Evolutionary conservation across 2,329 filamentous ascomycete genomes (phyloP).

Genomic region (Paraphaeosphaeria minitans): DNA sequence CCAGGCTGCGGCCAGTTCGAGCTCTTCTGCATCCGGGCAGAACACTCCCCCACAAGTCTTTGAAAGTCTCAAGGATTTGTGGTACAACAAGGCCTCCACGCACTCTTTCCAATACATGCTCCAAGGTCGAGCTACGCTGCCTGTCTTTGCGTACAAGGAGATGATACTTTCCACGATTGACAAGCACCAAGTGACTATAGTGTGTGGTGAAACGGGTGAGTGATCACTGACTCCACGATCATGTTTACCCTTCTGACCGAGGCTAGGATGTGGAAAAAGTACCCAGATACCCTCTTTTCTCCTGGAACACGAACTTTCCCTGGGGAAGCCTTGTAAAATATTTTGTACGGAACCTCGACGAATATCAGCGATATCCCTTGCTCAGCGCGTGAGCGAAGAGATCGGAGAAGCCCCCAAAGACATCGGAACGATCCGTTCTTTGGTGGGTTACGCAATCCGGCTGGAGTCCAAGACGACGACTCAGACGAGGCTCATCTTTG

Average conservation of each 20-base stretch:
- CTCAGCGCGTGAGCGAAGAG: constrained; percentile 91
- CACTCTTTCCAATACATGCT: constrained; percentile 78
- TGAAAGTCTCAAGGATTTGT: constrained; percentile 56
- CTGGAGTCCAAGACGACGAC: constrained; percentile 84
- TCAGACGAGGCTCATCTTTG: constrained; percentile 85
- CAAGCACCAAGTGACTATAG: constrained; percentile 82
- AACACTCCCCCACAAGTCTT: constrained; percentile 35
- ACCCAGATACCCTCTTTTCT: constrained; percentile 96
- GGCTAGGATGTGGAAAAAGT: constrained; percentile 84
- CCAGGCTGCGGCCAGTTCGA: constrained; percentile 33
- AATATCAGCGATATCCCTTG: constrained; percentile 94
- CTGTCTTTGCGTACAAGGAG: constrained; percentile 84
- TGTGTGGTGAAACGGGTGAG: constrained; percentile 82
- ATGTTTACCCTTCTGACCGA: background rate
- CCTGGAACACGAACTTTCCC: constrained; percentile 82
- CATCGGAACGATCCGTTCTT: constrained; percentile 78
- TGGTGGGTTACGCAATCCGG: constrained; percentile 93
- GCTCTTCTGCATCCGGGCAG: constrained; percentile 36
- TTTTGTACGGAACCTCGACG: constrained; percentile 94
- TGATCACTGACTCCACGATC: too few species aligned
- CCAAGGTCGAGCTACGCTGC: constrained; percentile 75
- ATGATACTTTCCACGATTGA: constrained; percentile 79
- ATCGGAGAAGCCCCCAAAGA: constrained; percentile 84
- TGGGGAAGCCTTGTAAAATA: constrained; percentile 83
- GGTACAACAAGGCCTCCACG: constrained; percentile 57